Evolutionary conservation across 179 eudicot species (phyloP).

Genomic region (Beta corolliflora): DNA sequence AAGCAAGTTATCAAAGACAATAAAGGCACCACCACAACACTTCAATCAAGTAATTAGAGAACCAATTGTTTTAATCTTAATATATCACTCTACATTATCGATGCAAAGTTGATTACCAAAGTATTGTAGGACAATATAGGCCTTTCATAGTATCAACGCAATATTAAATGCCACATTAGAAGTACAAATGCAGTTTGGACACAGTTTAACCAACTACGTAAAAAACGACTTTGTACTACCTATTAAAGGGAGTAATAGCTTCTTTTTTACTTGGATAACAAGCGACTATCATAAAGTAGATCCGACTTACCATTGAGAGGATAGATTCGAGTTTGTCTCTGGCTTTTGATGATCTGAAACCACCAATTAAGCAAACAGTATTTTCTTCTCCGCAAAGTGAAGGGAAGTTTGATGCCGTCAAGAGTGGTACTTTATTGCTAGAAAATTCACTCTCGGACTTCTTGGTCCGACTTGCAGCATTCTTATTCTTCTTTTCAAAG

Average conservation of each 20-base stretch:
- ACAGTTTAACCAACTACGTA: not conserved
- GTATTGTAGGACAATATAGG: not conserved
- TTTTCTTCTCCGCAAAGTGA: slow-evolving; percentile 63
- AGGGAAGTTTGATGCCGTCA: slow-evolving; percentile 60
- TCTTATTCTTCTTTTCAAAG: slow-evolving; percentile 75
- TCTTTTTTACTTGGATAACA: not conserved
- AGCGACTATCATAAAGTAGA: not conserved
- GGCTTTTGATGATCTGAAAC: slow-evolving; percentile 61
- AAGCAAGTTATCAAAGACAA: not conserved
- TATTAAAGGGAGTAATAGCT: not conserved
- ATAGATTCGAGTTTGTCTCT: slow-evolving; percentile 58
- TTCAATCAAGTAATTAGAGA: not conserved
- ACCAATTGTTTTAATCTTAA: not conserved
- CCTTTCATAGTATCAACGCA: not conserved
- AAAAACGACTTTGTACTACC: not conserved
- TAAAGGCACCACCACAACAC: not conserved
- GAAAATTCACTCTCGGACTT: slow-evolving; percentile 48
- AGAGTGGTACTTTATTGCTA: slow-evolving; percentile 46
- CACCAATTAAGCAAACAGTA: slow-evolving; percentile 90
- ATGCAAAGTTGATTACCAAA: not conserved
- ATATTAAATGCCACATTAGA: not conserved
- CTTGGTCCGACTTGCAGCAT: slow-evolving; percentile 45
- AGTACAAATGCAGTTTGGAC: not conserved
- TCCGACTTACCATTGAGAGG: slow-evolving; percentile 53
- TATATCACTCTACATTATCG: not conserved